Base-by-base conservation (phyloP, 495 filamentous ascomycete genomes). In the Penicillium pulvis region DNA sequence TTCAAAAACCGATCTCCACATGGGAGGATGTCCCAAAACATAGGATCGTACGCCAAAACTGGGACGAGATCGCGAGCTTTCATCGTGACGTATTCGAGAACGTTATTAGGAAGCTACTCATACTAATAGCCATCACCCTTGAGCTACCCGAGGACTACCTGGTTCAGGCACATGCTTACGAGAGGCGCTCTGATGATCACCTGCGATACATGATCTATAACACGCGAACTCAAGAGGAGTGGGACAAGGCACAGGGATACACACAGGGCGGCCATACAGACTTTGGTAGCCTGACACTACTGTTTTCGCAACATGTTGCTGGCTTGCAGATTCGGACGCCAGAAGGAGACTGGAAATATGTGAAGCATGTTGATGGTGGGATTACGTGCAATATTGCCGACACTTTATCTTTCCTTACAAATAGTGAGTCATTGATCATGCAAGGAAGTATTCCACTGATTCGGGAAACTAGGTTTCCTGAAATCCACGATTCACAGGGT, bases 121-220 rank as follows among this genome's bases (percentile, higher is more conserved):
- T 62, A 6, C 36, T 73, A 41, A 80, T 83, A 28, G 72, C 81
- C 1, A 73, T 79, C 57, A 75, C 83, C 23, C 72, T 85, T 7
- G 79, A 84, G 61, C 57, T 85, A 6, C 81, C 82, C 6, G 81
- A 84, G 54, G 75, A 82, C 36, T 79, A 73, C 56, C 70, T 85
- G 11, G 65, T 75, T 1, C 61, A 77, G 7, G 70, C 71, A 4
- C 82, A 85, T 61, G 67, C 67, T 8, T 84, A 84, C 54, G 75
- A 80, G 26, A 72, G 69, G 23, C 58, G 73, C 33, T 75, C 71
- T 14, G 72, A 79, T 30, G 76, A 79, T 57, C 78, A 84, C 59
- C 63, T 85, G 10, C 75, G 82, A 12, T 83, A 85, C 62, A 83
- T 84, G 81, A 79, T 80, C 53, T 84, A 83, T 63, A 70, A 77